A percentile compares a stretch with the other conserved stretches of the same genome.
Evolutionary conservation across 192 early-diverging fungal species (phyloP).

Genomic region (Backusella parvicylindrica): DNA sequence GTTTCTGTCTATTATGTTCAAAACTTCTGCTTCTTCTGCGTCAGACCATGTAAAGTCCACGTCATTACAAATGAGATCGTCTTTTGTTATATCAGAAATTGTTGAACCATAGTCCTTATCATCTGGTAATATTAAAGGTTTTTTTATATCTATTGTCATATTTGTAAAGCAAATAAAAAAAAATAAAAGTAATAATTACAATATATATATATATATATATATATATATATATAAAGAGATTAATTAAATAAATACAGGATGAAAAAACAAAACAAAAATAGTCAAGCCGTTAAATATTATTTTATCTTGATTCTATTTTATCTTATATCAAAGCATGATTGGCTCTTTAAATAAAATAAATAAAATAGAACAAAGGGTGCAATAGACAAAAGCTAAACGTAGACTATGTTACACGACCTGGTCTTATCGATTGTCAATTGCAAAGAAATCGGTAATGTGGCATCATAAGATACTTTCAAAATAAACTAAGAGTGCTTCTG

Average conservation of each 20-base stretch:
- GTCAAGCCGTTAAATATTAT: not conserved
- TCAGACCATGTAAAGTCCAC: slow-evolving; percentile 44
- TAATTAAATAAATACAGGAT: not conserved
- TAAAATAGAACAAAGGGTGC: not conserved
- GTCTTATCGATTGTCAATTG: not conserved
- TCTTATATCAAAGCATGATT: not conserved
- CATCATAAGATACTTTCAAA: too few species aligned
- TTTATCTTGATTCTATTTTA: not conserved
- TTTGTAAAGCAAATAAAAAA: not conserved
- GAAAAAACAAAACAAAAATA: too few species aligned
- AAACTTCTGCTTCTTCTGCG: slow-evolving; percentile 39
- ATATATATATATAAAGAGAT: not conserved
- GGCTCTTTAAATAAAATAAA: not conserved
- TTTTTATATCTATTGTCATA: not conserved
- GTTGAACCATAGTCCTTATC: not conserved
- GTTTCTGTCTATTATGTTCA: slow-evolving; percentile 36
- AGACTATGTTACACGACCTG: not conserved
- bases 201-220: too few species aligned
- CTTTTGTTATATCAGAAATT: not conserved
- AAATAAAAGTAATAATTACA: too few species aligned
- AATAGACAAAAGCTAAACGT: too few species aligned
- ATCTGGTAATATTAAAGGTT: not conserved
- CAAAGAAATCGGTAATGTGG: not conserved
- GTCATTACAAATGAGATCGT: not conserved
- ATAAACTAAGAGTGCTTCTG: too few species aligned